These are phyloP conservation scores for Rhodotorula sp. DNA, from an alignment of 1,284 basidiomycete genomes.

Conservation along the genomic window DNA sequence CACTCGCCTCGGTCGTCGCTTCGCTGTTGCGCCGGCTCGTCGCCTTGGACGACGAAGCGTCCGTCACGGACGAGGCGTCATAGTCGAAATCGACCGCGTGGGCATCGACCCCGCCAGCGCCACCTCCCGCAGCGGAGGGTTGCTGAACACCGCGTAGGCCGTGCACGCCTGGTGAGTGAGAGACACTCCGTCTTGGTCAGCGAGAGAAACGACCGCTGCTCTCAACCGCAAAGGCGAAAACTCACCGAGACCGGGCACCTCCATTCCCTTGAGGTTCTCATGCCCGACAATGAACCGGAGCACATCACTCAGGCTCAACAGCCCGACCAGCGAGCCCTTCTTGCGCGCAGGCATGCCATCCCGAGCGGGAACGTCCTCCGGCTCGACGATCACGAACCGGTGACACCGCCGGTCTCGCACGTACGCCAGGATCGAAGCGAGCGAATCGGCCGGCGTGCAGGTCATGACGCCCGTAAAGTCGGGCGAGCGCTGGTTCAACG, in stretches of 20 bases:
- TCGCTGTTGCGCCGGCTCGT: constrained; percentile 26
- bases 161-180: constrained; percentile 27
- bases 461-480: constrained; percentile 97
- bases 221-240: neutral
- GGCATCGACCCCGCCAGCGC: constrained; percentile 5
- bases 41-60: constrained; percentile 12
- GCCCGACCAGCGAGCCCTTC: constrained; percentile 79
- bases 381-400: constrained; percentile 52
- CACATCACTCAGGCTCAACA: constrained; percentile 88
- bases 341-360: constrained; percentile 54
- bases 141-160: constrained; percentile 28
- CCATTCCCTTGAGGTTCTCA: constrained; percentile 41
- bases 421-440: constrained; percentile 87
- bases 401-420: constrained; percentile 93
- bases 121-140: neutral
- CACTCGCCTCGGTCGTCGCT: constrained; percentile 24
- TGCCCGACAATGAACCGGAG: constrained; percentile 73
- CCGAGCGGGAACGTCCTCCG: constrained; percentile 45
- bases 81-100: constrained; percentile 16
- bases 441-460: constrained; percentile 86
- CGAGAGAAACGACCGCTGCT: neutral
- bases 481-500: constrained; percentile 80
- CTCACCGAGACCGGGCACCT: constrained; percentile 39
- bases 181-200: neutral
- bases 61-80: constrained; percentile 20